phyloP scores from a whole-genome alignment of 768 basidiomycete genomes.

The Boletus reticulatus region DNA sequence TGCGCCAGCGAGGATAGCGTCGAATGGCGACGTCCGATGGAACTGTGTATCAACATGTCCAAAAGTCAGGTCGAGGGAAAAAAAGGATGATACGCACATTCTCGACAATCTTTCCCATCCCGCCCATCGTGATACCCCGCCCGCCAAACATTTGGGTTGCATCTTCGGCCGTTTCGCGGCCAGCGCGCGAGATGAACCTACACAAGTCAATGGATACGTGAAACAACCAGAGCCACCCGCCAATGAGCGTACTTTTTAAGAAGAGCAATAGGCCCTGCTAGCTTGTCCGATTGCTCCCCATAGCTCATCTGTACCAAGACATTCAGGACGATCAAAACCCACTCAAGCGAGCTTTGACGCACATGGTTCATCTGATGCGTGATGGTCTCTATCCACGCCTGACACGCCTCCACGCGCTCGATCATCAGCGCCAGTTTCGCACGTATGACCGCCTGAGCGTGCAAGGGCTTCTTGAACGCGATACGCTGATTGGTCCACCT shows the following conservation, averaged over 20 bases:
- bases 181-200: slow-evolving; percentile 65
- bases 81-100: slow-evolving; percentile 47
- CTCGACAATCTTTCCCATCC: slow-evolving; percentile 84
- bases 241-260: slow-evolving; percentile 70
- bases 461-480: slow-evolving; percentile 87
- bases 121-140: slow-evolving; percentile 79
- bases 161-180: slow-evolving; percentile 55
- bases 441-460: slow-evolving; percentile 82
- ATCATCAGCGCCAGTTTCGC: slow-evolving; percentile 90
- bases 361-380: slow-evolving; percentile 94
- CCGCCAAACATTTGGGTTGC: slow-evolving; percentile 89
- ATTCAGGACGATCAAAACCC: neutral
- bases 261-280: slow-evolving; percentile 87
- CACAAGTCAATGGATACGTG: slow-evolving; percentile 1
- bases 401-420: slow-evolving; percentile 78
- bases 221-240: neutral
- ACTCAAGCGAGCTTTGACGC: slow-evolving; percentile 13
- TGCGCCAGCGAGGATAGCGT: slow-evolving; percentile 79
- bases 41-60: slow-evolving; percentile 43
- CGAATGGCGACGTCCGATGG: slow-evolving; percentile 80
- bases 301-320: slow-evolving; percentile 69
- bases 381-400: slow-evolving; percentile 87
- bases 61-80: neutral
- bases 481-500: slow-evolving; percentile 89
- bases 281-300: slow-evolving; percentile 74